These are phyloP conservation scores for Globisporangium uncinulatum DNA, from an alignment of 352 stramenopile genomes.

Conservation along the genomic window DNA sequence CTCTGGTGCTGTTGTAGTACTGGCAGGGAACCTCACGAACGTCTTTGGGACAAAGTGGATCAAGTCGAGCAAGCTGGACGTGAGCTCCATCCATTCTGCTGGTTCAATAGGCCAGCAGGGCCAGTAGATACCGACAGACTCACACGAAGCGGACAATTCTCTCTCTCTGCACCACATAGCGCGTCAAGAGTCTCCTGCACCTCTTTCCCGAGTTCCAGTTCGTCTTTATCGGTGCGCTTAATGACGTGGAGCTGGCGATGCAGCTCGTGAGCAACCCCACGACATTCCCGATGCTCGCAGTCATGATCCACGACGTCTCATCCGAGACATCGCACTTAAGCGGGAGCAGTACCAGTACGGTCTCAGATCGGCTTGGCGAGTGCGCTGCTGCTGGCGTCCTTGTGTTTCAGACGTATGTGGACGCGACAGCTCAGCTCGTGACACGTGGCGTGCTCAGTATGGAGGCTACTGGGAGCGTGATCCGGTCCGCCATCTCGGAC, in stretches of 20 bases:
- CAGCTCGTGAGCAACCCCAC: conserved; percentile 8
- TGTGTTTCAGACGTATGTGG: conserved; percentile 16
- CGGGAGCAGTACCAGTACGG: background rate
- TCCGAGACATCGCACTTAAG: background rate
- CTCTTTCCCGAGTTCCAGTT: conserved; percentile 20
- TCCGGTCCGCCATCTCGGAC: conserved; percentile 8
- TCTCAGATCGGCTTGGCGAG: background rate
- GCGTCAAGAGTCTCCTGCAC: conserved; percentile 8
- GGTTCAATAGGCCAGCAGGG: background rate
- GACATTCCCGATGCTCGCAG: conserved; percentile 9
- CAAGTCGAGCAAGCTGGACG: conserved; percentile 5
- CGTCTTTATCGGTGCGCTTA: conserved; percentile 16
- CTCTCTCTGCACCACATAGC: background rate
- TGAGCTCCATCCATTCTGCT: conserved; percentile 1
- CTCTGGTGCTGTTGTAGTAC: conserved; percentile 1
- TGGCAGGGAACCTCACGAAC: conserved; percentile 12
- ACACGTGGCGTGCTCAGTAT: conserved; percentile 3
- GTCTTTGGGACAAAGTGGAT: conserved; percentile 11
- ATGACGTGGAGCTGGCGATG: conserved; percentile 12
- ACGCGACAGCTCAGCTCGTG: conserved; percentile 10
- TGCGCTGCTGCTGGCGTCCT: conserved; percentile 3
- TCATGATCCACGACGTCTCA: conserved; percentile 19
- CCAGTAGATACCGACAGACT: background rate
- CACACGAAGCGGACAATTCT: background rate
- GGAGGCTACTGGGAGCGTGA: conserved; percentile 9